Conservation (phyloP, 1,139 yeast genomes). For the Wickerhamomyces sp. region DNA sequence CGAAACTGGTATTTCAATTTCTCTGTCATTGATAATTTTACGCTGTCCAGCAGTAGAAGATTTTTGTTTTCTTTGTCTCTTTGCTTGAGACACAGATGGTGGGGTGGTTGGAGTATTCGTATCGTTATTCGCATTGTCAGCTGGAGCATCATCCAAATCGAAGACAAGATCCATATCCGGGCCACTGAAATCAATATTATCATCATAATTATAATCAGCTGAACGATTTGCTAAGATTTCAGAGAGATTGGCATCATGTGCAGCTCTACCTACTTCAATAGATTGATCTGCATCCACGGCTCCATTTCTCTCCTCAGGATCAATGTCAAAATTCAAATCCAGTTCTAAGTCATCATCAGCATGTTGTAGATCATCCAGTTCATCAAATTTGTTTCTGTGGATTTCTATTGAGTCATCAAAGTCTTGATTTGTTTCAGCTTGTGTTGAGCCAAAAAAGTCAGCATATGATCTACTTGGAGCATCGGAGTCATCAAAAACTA, state of each 20-base stretch:
- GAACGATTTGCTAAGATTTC: not conserved
- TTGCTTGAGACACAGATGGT: conserved; percentile 1
- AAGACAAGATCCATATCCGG: conserved; percentile 12
- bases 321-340: conserved; percentile 32
- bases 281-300: conserved; percentile 19
- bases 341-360: conserved; percentile 27
- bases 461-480: conserved; percentile 5
- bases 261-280: conserved; percentile 32
- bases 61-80: conserved; percentile 11
- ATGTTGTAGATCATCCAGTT: conserved; percentile 21
- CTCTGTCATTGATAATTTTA: conserved; percentile 18
- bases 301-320: conserved; percentile 13
- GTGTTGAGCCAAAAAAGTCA: conserved; percentile 13
- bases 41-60: conserved; percentile 14
- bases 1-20: conserved; percentile 19
- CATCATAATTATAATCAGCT: conserved; percentile 12
- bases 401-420: conserved; percentile 55
- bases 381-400: conserved; percentile 40
- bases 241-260: conserved; percentile 23
- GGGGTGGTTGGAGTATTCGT: not conserved
- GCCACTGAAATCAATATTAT: conserved; percentile 11
- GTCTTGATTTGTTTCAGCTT: conserved; percentile 15
- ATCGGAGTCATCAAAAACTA: conserved; percentile 47
- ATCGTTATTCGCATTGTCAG: conserved; percentile 4
- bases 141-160: conserved; percentile 12